Evolutionary conservation across 2,329 filamentous ascomycete species (phyloP).

Genomic region (Trichoderma oligosporum): DNA sequence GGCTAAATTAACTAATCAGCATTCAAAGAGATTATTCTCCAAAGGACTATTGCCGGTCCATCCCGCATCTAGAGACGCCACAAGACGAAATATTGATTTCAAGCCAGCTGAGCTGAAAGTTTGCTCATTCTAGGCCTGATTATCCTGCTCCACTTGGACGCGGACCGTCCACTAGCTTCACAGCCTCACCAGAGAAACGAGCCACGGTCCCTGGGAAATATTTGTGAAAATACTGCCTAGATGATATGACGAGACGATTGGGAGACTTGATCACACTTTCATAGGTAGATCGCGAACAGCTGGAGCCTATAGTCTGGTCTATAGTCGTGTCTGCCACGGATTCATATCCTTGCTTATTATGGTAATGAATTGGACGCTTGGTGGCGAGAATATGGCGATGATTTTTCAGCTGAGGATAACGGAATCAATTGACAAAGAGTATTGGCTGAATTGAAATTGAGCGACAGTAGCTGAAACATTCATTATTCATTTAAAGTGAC

Average conservation of each 20-base stretch:
- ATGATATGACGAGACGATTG: too few species aligned
- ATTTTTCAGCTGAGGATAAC: background rate
- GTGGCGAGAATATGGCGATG: background rate
- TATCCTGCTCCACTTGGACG: constrained; percentile 5
- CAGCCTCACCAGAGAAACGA: background rate
- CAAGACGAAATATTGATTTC: constrained; percentile 1
- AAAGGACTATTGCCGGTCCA: constrained; percentile 5
- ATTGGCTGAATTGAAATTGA: background rate
- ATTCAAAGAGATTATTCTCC: too few species aligned
- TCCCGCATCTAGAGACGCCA: constrained; percentile 9
- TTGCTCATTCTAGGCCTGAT: background rate
- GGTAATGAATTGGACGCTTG: background rate
- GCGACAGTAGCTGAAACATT: background rate
- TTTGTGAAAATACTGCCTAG: background rate
- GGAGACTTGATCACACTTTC: background rate
- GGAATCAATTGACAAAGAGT: background rate
- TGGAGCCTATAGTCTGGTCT: background rate
- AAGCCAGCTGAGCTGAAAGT: constrained; percentile 1
- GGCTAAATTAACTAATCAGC: too few species aligned
- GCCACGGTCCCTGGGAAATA: background rate
- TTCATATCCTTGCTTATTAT: background rate
- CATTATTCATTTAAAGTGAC: background rate
- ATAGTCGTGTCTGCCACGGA: background rate
- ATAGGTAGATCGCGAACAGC: background rate
- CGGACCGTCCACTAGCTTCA: constrained; percentile 11